Percentiles rank a stretch among this genome's conserved stretches.
Evolutionary conservation across 345 rosid species (phyloP).

Genomic region (Mercurialis annua): DNA sequence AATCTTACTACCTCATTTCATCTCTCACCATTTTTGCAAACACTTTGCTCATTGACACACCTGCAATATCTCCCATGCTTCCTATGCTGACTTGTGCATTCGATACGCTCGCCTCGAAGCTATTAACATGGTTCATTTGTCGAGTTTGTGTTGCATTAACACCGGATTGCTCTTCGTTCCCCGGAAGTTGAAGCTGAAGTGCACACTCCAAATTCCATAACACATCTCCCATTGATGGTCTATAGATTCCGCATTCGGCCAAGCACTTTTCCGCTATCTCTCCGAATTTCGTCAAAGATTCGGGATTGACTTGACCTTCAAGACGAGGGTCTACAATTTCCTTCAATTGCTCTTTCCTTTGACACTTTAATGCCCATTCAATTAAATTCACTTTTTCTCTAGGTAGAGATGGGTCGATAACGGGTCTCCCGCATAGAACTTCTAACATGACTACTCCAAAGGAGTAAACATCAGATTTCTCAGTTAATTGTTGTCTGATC

Average conservation of each 20-base stretch:
- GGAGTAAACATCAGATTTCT: slow-evolving; percentile 65
- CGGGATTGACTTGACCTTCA: slow-evolving; percentile 40
- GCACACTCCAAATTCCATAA: slow-evolving; percentile 66
- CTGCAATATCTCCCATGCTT: slow-evolving; percentile 39
- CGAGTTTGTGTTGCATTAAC: not conserved
- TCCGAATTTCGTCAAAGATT: slow-evolving; percentile 45
- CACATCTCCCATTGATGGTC: slow-evolving; percentile 70
- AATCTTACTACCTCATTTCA: slow-evolving; percentile 33
- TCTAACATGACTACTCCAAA: slow-evolving; percentile 72
- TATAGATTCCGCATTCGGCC: slow-evolving; percentile 35
- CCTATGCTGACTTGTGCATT: slow-evolving; percentile 30
- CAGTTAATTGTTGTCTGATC: slow-evolving; percentile 48
- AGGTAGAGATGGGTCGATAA: slow-evolving; percentile 52
- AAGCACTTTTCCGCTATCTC: slow-evolving; percentile 67
- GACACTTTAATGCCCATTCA: slow-evolving; percentile 50
- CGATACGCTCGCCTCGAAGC: slow-evolving; percentile 25
- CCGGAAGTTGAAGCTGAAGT: slow-evolving; percentile 50
- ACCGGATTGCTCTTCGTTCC: slow-evolving; percentile 32
- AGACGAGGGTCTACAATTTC: slow-evolving; percentile 49
- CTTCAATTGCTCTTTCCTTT: slow-evolving; percentile 34
- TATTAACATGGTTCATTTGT: slow-evolving; percentile 16
- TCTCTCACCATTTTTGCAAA: slow-evolving; percentile 66
- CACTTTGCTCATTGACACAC: slow-evolving; percentile 56
- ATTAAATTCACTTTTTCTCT: slow-evolving; percentile 51
- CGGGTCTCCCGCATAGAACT: slow-evolving; percentile 54